Evolutionary conservation across 1,284 basidiomycete genomes (phyloP), one percentile per base, ranked within the genome.

Genomic region (Leccinum pseudoinsigne): DNA sequence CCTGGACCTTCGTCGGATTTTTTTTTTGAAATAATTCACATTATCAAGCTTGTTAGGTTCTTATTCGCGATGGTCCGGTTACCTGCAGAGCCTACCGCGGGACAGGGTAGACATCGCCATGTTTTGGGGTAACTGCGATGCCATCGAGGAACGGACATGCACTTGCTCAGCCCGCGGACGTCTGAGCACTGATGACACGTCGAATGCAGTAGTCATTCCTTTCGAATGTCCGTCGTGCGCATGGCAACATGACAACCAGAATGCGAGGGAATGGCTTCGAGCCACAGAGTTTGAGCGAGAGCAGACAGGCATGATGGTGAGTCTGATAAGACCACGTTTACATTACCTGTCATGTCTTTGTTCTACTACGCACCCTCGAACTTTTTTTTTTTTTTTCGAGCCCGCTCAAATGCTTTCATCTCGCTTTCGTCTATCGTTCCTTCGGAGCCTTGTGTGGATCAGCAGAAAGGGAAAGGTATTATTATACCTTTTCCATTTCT

Each of bases 1-100:
- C 38, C 59, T 53, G 26, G n/a, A 62, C 59, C 23, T 34, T 59
- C 12, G 45, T 53, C 55, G 26, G 31, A 53, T 38, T 58, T 42
- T 55, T 54, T 55, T 68, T 60, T 61, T 59, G 61, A 66, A 36
- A 57, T 53, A n/a, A 58, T 60, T 58, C 69, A 64, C 50, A 60
- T 64, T 58, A 51, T 68, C 64, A 74, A 83, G 79, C 72, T 75
- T 76, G 38, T 76, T 70, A 58, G 81, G 80, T 23, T 56, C 68
- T 26, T 59, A 64, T 34, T 92, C 91, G 5, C 77, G 77, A 58
- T 93, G 89, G 89, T 79, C 74, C 67, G 84, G 82, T 50, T 93
- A 93, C 74, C 69, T 93, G 12, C 82, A 86, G 67, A 87, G 87
- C 12, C 78, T 93, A 7, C 87, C 89, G 8, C 65, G 63, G 58